These are phyloP conservation scores for Penicillium cosmopolitanum DNA, from an alignment of 495 filamentous ascomycete genomes.

Conservation along the genomic window DNA sequence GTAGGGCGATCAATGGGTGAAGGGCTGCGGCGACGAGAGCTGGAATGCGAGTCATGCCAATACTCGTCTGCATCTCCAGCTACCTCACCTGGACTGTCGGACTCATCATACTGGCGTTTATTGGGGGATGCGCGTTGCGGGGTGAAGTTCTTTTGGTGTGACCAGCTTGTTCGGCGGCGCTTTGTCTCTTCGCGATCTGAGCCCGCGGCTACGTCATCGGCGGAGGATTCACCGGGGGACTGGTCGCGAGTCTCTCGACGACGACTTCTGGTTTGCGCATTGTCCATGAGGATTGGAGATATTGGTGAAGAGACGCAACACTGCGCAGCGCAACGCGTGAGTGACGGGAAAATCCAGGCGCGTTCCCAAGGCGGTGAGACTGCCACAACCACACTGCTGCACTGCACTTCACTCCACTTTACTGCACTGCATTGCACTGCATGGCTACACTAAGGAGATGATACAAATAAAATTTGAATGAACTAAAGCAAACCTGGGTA, in stretches of 20 bases:
- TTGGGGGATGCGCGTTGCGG: slow-evolving; percentile 41
- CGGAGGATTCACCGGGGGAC: slow-evolving; percentile 51
- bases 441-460: no score
- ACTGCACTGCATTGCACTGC: no score
- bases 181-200: slow-evolving; percentile 45
- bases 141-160: slow-evolving; percentile 36
- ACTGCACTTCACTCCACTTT: not conserved
- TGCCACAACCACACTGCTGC: slow-evolving; percentile 15
- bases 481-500: not conserved
- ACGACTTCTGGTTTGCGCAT: slow-evolving; percentile 53
- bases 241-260: slow-evolving; percentile 46
- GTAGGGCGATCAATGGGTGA: slow-evolving; percentile 26
- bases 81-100: slow-evolving; percentile 53
- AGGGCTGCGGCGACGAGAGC: slow-evolving; percentile 31
- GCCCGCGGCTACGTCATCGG: slow-evolving; percentile 54
- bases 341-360: slow-evolving; percentile 18
- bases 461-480: not conserved
- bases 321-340: slow-evolving; percentile 11
- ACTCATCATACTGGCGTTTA: slow-evolving; percentile 35
- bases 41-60: slow-evolving; percentile 39
- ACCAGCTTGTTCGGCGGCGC: slow-evolving; percentile 46
- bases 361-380: slow-evolving; percentile 21
- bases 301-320: slow-evolving; percentile 5
- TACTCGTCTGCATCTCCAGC: slow-evolving; percentile 45
- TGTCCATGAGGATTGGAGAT: slow-evolving; percentile 31